A percentile compares a stretch with the other conserved stretches of the same genome.
These are phyloP conservation scores for Xylaria nigripes DNA, from an alignment of 495 filamentous ascomycete genomes.

Conservation along the genomic window DNA sequence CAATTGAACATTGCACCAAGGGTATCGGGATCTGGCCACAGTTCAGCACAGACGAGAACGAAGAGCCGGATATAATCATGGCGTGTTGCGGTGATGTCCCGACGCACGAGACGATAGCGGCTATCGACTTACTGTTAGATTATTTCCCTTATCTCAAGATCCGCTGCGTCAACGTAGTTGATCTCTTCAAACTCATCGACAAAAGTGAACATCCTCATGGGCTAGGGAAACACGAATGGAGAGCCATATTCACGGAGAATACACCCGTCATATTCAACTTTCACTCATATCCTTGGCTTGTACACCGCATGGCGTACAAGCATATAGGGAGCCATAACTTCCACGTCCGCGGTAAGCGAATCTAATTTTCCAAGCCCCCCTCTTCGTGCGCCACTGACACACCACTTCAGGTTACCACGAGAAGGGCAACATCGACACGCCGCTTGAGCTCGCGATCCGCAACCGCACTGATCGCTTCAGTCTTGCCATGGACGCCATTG, in stretches of 20 bases:
- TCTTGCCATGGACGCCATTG: constrained; percentile 65
- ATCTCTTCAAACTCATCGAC: constrained; percentile 66
- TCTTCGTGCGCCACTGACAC: background rate
- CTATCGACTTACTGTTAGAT: constrained; percentile 56
- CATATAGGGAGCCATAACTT: constrained; percentile 53
- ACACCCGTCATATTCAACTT: constrained; percentile 70
- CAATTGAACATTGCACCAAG: background rate
- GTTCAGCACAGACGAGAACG: constrained; percentile 47
- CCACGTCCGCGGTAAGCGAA: constrained; percentile 50
- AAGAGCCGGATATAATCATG: constrained; percentile 62
- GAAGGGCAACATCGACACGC: constrained; percentile 73
- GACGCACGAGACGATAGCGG: constrained; percentile 61
- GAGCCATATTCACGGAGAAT: constrained; percentile 56
- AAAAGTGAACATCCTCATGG: constrained; percentile 59
- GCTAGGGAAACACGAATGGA: constrained; percentile 52
- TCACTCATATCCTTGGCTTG: constrained; percentile 69
- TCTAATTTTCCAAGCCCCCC: background rate
- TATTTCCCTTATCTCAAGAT: constrained; percentile 59
- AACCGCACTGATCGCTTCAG: constrained; percentile 65
- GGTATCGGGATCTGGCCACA: constrained; percentile 41
- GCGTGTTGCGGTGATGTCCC: constrained; percentile 62
- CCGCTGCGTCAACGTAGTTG: constrained; percentile 67
- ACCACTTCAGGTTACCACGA: constrained; percentile 45
- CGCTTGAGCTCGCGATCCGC: constrained; percentile 61
- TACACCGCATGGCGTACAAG: constrained; percentile 65